phyloP scores from a whole-genome alignment of 805 yeast species.

The Candida bentonensis region DNA sequence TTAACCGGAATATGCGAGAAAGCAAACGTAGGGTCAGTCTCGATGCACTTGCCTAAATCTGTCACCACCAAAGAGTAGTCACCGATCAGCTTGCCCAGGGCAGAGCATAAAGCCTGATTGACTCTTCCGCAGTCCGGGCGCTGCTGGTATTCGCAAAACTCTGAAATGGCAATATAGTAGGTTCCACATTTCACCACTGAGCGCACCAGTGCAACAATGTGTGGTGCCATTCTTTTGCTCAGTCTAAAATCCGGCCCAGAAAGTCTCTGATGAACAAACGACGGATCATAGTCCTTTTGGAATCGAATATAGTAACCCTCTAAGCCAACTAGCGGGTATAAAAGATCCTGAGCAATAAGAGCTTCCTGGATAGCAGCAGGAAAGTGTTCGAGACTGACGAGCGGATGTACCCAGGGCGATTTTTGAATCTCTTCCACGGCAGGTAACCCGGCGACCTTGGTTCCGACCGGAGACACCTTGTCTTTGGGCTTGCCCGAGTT shows the following conservation, averaged over 20 bases:
- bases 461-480: too few relatives aligned
- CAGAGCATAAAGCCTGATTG: conserved; percentile 56
- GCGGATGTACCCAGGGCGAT: too few relatives aligned
- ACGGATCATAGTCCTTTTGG: conserved; percentile 44
- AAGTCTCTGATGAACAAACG: conserved; percentile 27
- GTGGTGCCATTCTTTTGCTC: conserved; percentile 57
- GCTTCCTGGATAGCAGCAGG: too few relatives aligned
- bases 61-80: conserved; percentile 17
- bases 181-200: conserved; percentile 50
- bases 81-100: conserved; percentile 34
- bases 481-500: too few relatives aligned
- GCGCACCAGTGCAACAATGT: conserved; percentile 56
- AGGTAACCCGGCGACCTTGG: too few relatives aligned
- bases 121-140: conserved; percentile 49
- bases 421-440: too few relatives aligned
- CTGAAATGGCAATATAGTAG: conserved; percentile 39
- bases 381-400: too few relatives aligned
- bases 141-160: conserved; percentile 50
- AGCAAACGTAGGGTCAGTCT: conserved; percentile 36
- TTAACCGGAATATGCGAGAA: conserved; percentile 45
- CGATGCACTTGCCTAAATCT: conserved; percentile 40
- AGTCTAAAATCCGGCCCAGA: conserved; percentile 66
- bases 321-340: conserved; percentile 41
- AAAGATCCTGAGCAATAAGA: conserved; percentile 51
- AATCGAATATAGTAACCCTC: conserved; percentile 72